Percentiles rank a stretch among this genome's conserved stretches.
phyloP scores from a whole-genome alignment of 768 basidiomycete species.

The Trametes cinnabarina region DNA sequence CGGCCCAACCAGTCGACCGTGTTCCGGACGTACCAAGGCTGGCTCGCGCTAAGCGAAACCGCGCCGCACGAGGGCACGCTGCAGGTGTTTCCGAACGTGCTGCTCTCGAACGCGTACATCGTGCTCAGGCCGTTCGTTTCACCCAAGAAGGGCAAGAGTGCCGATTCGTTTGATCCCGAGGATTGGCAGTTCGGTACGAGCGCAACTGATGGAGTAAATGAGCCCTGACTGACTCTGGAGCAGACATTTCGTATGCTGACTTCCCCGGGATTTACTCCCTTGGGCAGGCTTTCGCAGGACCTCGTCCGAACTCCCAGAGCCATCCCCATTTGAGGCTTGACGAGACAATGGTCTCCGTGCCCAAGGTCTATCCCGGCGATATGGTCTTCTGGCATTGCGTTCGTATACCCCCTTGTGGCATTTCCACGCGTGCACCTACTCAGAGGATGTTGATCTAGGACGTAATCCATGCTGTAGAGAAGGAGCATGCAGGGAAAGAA shows the following conservation, averaged over 20 bases:
- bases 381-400: slow-evolving; percentile 78
- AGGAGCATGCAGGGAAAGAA: slow-evolving; percentile 48
- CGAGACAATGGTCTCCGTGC: slow-evolving; percentile 67
- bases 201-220: not conserved
- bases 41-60: slow-evolving; percentile 69
- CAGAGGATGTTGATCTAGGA: slow-evolving; percentile 30
- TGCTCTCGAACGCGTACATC: slow-evolving; percentile 66
- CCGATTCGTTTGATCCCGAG: slow-evolving; percentile 28
- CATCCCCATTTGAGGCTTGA: slow-evolving; percentile 70
- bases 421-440: not conserved
- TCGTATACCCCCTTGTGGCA: slow-evolving; percentile 9
- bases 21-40: slow-evolving; percentile 66
- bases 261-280: slow-evolving; percentile 35
- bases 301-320: slow-evolving; percentile 47
- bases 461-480: slow-evolving; percentile 46
- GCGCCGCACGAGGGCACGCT: slow-evolving; percentile 69
- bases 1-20: slow-evolving; percentile 44
- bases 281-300: slow-evolving; percentile 35
- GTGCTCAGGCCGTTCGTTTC: slow-evolving; percentile 78
- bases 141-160: slow-evolving; percentile 36
- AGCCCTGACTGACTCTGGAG: not conserved
- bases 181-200: slow-evolving; percentile 27
- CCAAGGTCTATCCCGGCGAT: slow-evolving; percentile 72
- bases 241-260: slow-evolving; percentile 31
- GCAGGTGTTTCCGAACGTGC: slow-evolving; percentile 64